Evolutionary conservation across 768 basidiomycete species (phyloP), one percentile per base, ranked within the genome.

Genomic region (Leccinum variicolor): DNA sequence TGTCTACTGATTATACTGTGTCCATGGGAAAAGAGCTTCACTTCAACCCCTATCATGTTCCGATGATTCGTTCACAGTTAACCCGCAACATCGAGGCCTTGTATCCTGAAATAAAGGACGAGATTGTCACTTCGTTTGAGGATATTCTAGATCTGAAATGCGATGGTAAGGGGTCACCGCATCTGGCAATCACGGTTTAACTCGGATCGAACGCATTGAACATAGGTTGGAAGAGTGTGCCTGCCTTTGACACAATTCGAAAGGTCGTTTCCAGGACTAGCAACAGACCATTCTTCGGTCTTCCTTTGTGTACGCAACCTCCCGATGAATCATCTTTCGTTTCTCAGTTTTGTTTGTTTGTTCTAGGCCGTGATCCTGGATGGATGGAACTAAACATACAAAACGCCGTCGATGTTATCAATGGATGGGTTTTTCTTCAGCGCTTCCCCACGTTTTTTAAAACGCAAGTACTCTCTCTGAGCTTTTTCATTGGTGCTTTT

Each of bases 81-180:
- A 73, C 71, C 4, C 69, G 79, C 8, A 77, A 76, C 49, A 66
- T 83, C 8, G 73, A 66, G 0, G 54, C 52, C 4, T 59, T 76
- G 3, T 77, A 76, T 56, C 70, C 75, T 1, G 72, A 75, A 21
- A 63, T 85, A 14, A 72, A 69, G 11, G 76, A 80, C 19, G 84
- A 86, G 58, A 66, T 82, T 26, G 46, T 63, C 1, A 52, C 66
- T 0, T 71, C 82, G 1, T 78, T 83, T 52, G 62, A 66, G 3
- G 78, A 78, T 1, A 59, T 70, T 31, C 69, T 84, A 13, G 52
- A 57, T 53, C 55, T 64, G 11, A 55, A 14, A 23, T 11, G 43
- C 5, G 13, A 45, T 45, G 43, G 43, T 45, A 14, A 45, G 43
- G n/a, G n/a, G n/a, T 23, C 13, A 19, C 3, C 17, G 36, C 36